These are phyloP conservation scores for Lachnellula willkommii DNA, from an alignment of 2,329 filamentous ascomycete species.

Conservation along the genomic window DNA sequence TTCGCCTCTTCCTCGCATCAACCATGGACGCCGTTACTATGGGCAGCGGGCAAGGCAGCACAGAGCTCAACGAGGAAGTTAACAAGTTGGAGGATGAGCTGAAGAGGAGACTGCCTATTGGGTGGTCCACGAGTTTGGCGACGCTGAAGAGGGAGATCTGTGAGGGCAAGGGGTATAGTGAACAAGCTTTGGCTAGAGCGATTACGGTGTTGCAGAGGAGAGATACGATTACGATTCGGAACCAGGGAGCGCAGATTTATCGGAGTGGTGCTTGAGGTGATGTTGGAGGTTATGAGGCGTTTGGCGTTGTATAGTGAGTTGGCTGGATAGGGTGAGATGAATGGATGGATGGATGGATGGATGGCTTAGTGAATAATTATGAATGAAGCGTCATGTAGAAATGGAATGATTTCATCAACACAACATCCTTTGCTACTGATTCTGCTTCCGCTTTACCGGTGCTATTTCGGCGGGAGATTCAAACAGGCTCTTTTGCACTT, in stretches of 20 bases:
- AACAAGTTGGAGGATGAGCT: constrained; percentile 84
- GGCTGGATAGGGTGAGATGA: neutral
- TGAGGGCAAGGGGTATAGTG: constrained; percentile 82
- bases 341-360: neutral
- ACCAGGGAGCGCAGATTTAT: constrained; percentile 70
- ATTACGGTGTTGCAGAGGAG: constrained; percentile 80
- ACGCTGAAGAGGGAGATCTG: constrained; percentile 87
- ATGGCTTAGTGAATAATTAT: neutral
- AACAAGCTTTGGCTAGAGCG: constrained; percentile 78
- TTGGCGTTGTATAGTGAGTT: neutral
- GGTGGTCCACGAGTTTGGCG: constrained; percentile 87
- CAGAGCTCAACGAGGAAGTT: constrained; percentile 87
- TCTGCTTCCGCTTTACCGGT: too few relatives aligned
- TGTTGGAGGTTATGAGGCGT: constrained; percentile 5
- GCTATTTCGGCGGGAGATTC: too few relatives aligned
- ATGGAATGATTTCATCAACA: neutral
- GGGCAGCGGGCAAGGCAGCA: constrained; percentile 74
- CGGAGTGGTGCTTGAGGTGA: constrained; percentile 57
- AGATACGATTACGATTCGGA: constrained; percentile 78
- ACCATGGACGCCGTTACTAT: constrained; percentile 98
- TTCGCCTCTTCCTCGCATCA: constrained; percentile 88
- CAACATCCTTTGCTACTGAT: neutral
- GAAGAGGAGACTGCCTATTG: constrained; percentile 80
- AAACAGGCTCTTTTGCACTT: too few relatives aligned
- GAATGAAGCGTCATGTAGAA: constrained; percentile 3